Base-by-base conservation (phyloP, 2,329 filamentous ascomycete genomes). In the Ophiostoma ulmi region DNA sequence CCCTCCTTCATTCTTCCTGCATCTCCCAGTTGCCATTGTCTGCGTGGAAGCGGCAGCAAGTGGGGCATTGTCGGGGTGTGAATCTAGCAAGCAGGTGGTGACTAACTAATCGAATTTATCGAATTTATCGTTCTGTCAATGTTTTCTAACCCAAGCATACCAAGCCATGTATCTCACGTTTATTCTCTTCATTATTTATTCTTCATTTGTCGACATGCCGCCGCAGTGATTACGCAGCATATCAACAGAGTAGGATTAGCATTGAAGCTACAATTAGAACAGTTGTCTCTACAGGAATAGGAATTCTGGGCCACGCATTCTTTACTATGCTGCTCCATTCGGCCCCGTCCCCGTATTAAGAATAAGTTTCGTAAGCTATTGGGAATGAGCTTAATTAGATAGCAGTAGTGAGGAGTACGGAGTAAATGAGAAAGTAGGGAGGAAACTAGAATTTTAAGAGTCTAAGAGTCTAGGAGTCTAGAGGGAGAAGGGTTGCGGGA, bases 221-320 rank as follows among this genome's bases (percentile, higher is more conserved):
- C 58, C 10, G 26, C 58, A 63, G 26, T 63, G 58, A 63, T 63
- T 63, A 63, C 58, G 58, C 58, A 63, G 58, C 58, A 63, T 63
- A 63, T 31, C 58, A 63, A 63, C 35, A 63, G 52, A 58, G 58
- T 63, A 63, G 58, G 36, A 35, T 63, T 63, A 63, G 58, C 58
- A 63, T 35, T 14, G 58, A 63, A 63, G 26, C 26, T 20, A 63
- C 52, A 22, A 11, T 58, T 58, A 58, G 52, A 58, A 58, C 52
- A 58, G 48, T 10, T 6, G n/a, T 26, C 8, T 26, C 3, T 6
- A 10, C 20, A 20, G 52, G 52, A 6, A 55, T 22, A 17, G 5
- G 20, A n/a, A 22, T n/a, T 10, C 44, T 48, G 14, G 44, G 22
- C 55, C 55, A 26, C n/a, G 52, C 52, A 58, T 26, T 58, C 52